These are phyloP conservation scores for Cicer yamashitae DNA, from an alignment of 306 rosid genomes.

Conservation along the genomic window DNA sequence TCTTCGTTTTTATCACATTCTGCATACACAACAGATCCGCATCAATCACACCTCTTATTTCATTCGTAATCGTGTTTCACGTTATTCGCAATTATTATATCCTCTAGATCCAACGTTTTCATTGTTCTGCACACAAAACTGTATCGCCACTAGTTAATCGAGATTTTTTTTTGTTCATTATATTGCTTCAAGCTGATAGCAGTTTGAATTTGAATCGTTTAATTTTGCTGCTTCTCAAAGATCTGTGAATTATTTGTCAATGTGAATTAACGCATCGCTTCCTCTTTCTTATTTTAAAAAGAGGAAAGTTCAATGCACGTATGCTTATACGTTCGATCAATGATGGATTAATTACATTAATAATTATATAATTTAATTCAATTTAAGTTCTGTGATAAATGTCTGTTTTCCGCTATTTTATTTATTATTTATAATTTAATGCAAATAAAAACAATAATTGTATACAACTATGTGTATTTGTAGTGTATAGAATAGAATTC, in stretches of 20 bases:
- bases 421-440: neutral
- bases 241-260: conserved; percentile 7
- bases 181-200: conserved; percentile 8
- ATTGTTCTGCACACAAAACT: neutral
- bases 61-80: neutral
- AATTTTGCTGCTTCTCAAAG: conserved; percentile 24
- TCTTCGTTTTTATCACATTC: conserved; percentile 21
- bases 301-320: conserved; percentile 19
- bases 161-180: neutral
- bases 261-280: neutral
- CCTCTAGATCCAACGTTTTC: conserved; percentile 40
- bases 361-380: conserved; percentile 2
- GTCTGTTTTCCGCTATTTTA: neutral
- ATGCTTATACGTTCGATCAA: conserved; percentile 14
- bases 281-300: neutral
- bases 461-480: neutral
- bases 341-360: neutral
- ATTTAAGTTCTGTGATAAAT: conserved; percentile 22
- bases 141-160: neutral
- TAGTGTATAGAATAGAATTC: neutral
- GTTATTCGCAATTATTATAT: neutral
- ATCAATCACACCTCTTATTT: conserved; percentile 23
- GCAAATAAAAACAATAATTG: neutral
- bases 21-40: conserved; percentile 36
- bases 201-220: neutral